A percentile compares a stretch with the other conserved stretches of the same genome.
These are phyloP conservation scores for Juglanconis oblonga DNA, from an alignment of 2,329 filamentous ascomycete genomes.

Conservation along the genomic window DNA sequence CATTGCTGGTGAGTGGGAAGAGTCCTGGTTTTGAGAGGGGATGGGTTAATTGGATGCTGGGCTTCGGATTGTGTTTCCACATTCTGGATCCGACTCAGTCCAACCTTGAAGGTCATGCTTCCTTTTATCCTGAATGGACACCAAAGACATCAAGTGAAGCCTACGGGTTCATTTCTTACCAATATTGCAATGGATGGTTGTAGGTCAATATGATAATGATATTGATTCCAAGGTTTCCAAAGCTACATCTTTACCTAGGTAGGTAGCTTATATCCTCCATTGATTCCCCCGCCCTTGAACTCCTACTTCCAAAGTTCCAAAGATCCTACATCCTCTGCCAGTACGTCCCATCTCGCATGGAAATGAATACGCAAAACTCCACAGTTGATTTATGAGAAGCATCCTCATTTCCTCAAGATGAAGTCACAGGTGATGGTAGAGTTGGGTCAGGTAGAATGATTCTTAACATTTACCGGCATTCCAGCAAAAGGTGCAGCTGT, in stretches of 20 bases:
- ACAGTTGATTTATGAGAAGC: not conserved
- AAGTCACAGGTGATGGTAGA: not conserved
- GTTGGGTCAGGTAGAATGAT: not conserved
- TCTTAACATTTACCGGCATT: not conserved
- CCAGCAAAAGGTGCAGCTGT: not conserved
- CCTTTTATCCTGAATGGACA: too few relatives aligned
- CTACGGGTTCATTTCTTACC: too few relatives aligned
- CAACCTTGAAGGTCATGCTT: too few relatives aligned
- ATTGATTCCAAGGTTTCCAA: too few relatives aligned
- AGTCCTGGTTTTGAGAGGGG: conserved; percentile 41
- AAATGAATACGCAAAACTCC: too few relatives aligned
- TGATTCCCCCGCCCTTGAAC: not conserved
- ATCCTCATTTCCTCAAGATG: not conserved
- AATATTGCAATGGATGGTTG: too few relatives aligned
- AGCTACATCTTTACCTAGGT: too few relatives aligned
- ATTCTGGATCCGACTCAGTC: too few relatives aligned
- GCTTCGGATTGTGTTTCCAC: conserved; percentile 24
- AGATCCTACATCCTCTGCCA: too few relatives aligned
- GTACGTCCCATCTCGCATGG: too few relatives aligned
- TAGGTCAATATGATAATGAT: too few relatives aligned
- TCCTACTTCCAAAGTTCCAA: not conserved
- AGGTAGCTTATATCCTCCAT: not conserved
- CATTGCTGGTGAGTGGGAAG: conserved; percentile 36
- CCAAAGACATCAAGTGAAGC: too few relatives aligned
- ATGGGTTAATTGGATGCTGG: conserved; percentile 35